Evolutionary conservation across 371 early-diverging fungal species (phyloP).

Genomic region (Mucor indicus): DNA sequence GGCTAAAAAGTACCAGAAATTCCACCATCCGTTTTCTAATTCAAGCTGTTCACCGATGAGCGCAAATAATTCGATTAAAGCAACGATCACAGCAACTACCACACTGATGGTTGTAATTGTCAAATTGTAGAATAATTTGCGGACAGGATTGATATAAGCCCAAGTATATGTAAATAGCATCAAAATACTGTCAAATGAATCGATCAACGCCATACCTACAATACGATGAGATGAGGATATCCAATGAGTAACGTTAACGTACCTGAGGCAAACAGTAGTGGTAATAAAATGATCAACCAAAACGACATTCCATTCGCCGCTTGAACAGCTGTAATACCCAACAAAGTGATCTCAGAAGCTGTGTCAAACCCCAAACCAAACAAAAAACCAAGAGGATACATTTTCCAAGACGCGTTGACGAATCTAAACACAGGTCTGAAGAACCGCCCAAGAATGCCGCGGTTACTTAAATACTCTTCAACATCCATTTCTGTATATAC

Average conservation of each 20-base stretch:
- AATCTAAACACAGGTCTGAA: constrained; percentile 57
- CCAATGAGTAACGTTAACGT: constrained; percentile 1
- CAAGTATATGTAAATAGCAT: constrained; percentile 64
- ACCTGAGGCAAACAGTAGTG: constrained; percentile 65
- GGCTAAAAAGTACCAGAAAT: constrained; percentile 42
- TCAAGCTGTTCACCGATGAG: constrained; percentile 45
- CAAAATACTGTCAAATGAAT: constrained; percentile 64
- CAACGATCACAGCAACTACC: constrained; percentile 56
- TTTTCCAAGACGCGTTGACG: constrained; percentile 64
- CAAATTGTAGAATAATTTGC: constrained; percentile 65
- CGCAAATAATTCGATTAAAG: constrained; percentile 51
- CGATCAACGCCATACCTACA: constrained; percentile 60
- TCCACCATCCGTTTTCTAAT: constrained; percentile 57
- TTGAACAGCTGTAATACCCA: constrained; percentile 55
- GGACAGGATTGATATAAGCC: constrained; percentile 61
- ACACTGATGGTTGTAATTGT: constrained; percentile 60
- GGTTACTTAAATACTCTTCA: constrained; percentile 31
- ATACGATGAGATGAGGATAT: not conserved
- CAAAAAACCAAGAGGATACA: constrained; percentile 62
- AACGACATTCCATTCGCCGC: constrained; percentile 47
- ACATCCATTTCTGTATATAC: constrained; percentile 47
- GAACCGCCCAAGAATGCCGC: constrained; percentile 48
- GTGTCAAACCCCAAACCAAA: constrained; percentile 77
- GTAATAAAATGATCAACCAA: constrained; percentile 57
- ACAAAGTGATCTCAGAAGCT: constrained; percentile 58